Percentiles rank a stretch among this genome's conserved stretches.
These are phyloP conservation scores for Ustilago trichophora DNA, from an alignment of 1,284 basidiomycete species.

Conservation along the genomic window DNA sequence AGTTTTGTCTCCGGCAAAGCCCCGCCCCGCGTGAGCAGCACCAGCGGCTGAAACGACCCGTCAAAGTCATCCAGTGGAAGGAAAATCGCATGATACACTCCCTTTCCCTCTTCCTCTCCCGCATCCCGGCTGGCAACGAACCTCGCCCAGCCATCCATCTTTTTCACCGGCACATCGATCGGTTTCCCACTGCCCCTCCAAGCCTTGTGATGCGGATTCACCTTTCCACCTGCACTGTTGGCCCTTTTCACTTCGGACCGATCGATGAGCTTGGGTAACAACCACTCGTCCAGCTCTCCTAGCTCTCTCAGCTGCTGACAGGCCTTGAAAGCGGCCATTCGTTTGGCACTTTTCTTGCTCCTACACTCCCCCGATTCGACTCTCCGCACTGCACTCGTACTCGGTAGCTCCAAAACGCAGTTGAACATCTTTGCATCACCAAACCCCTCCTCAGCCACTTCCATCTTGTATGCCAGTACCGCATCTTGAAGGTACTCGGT, in stretches of 20 bases:
- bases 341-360: constrained; percentile 43
- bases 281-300: constrained; percentile 44
- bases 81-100: constrained; percentile 13
- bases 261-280: constrained; percentile 31
- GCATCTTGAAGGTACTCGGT: constrained; percentile 25
- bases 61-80: constrained; percentile 16
- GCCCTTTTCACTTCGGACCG: not conserved
- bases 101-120: not conserved
- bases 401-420: constrained; percentile 28
- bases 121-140: not conserved
- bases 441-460: not conserved
- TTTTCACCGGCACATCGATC: constrained; percentile 21
- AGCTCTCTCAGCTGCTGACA: constrained; percentile 33
- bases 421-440: constrained; percentile 1
- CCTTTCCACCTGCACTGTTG: not conserved
- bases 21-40: constrained; percentile 16
- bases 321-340: constrained; percentile 44
- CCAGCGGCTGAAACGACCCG: constrained; percentile 8
- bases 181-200: constrained; percentile 22
- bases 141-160: constrained; percentile 28
- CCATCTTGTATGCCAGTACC: constrained; percentile 24
- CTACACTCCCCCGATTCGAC: constrained; percentile 18
- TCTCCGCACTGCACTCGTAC: constrained; percentile 24
- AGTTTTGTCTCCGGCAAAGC: constrained; percentile 20
- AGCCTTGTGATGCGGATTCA: constrained; percentile 23